Percentiles rank a stretch among this genome's conserved stretches.
phyloP scores from a whole-genome alignment of 108 stramenopile species.

The Fistulifera pelliculosa region DNA sequence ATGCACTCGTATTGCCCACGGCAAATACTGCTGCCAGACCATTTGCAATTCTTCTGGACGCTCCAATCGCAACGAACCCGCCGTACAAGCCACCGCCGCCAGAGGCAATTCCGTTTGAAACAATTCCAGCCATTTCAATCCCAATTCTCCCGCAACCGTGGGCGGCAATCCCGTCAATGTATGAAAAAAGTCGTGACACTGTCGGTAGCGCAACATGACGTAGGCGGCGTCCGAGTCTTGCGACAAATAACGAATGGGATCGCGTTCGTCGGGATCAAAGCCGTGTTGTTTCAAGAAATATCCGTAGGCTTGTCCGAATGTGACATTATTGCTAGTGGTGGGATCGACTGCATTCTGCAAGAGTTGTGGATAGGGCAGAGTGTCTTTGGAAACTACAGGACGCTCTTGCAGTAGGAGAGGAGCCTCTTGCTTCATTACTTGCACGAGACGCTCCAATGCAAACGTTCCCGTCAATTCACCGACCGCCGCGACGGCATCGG shows the following conservation, averaged over 20 bases:
- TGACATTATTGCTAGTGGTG: conserved; percentile 18
- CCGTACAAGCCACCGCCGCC: conserved; percentile 58
- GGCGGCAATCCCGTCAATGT: conserved; percentile 89
- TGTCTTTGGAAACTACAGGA: conserved; percentile 57
- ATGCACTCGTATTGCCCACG: conserved; percentile 57
- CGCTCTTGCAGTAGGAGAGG: conserved; percentile 49
- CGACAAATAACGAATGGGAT: conserved; percentile 52
- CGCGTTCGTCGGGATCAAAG: conserved; percentile 83
- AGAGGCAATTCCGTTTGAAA: conserved; percentile 93
- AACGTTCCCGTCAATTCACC: conserved; percentile 85
- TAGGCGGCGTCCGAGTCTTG: conserved; percentile 67
- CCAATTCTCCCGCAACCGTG: conserved; percentile 91
- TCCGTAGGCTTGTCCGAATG: conserved; percentile 88
- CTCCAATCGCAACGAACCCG: conserved; percentile 38
- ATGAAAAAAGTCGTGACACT: conserved; percentile 94
- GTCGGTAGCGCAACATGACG: conserved; percentile 91
- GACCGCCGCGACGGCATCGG: conserved; percentile 89
- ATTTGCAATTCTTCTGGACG: conserved; percentile 23
- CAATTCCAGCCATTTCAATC: conserved; percentile 93
- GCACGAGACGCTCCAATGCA: conserved; percentile 55
- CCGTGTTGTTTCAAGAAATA: conserved; percentile 70
- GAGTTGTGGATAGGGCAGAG: conserved; percentile 33
- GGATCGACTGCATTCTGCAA: conserved; percentile 12
- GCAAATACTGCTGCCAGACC: conserved; percentile 53
- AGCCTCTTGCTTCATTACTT: conserved; percentile 59